Evolutionary conservation across 2,329 filamentous ascomycete genomes (phyloP), one percentile per base, ranked within the genome.

Genomic region (Amauroascus niger): DNA sequence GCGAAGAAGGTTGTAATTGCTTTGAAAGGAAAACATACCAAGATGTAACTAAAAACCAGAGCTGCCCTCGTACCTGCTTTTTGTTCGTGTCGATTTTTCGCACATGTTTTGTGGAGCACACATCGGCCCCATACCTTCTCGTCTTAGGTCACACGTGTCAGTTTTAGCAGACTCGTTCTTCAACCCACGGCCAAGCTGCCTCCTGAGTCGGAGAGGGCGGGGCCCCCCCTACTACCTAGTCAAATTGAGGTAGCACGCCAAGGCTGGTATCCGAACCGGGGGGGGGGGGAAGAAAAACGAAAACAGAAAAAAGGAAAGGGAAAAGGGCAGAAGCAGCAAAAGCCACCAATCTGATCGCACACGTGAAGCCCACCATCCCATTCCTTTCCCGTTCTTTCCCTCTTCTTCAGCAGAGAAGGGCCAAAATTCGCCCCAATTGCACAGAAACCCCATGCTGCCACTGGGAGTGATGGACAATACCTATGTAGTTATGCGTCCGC

Each of bases 81-180:
- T 39, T n/a, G n/a, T n/a, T 16, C n/a, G 32, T 49, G 30, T 47
- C 9, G 28, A 20, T 47, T 47, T 47, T 47, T 40, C 46, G 18
- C 48, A 50, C 48, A 50, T 50, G 48, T 50, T 43, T 50, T 41
- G 48, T 50, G 48, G 48, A 50, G 48, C 48, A n/a, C n/a, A n/a
- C n/a, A 41, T 32, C 37, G 48, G 48, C 48, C 48, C 48, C 48
- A 50, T 50, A 28, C 46, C 26, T n/a, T 7, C 14, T 41, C 16
- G 26, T 50, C 39, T 49, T 22, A 41, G 24, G 48, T 50, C 48
- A 50, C 48, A 50, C 48, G 48, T 50, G 48, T 50, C 48, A 30
- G 48, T 9, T 33, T 49, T 43, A 50, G 48, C 48, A 50, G 48
- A 26, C 22, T 49, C n/a, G 46, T 49, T 39, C 46, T 39, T 39